Percentiles rank a stretch among this genome's conserved stretches.
These are phyloP conservation scores for Starmerella kuoi DNA, from an alignment of 805 yeast species.

Conservation along the genomic window DNA sequence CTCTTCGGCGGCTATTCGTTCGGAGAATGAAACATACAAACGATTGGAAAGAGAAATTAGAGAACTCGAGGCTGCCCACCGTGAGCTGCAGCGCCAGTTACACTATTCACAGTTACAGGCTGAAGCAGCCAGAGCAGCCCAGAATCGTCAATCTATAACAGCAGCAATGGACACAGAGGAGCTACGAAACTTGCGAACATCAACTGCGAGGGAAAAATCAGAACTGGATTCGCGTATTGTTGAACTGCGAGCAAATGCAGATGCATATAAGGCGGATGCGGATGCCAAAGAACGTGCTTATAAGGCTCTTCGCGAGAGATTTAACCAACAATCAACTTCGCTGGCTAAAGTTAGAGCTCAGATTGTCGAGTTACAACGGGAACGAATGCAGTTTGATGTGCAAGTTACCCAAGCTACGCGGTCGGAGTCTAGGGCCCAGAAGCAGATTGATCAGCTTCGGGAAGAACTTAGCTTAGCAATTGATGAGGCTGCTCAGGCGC, in stretches of 20 bases:
- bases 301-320: slow-evolving; percentile 8
- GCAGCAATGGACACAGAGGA: slow-evolving; percentile 2
- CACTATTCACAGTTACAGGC: slow-evolving; percentile 4
- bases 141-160: slow-evolving; percentile 2
- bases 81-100: slow-evolving; percentile 11
- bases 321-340: slow-evolving; percentile 5
- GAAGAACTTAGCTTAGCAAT: slow-evolving; percentile 10
- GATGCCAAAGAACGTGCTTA: slow-evolving; percentile 8
- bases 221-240: slow-evolving; percentile 8
- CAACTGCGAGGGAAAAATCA: slow-evolving; percentile 1
- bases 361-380: slow-evolving; percentile 9
- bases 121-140: slow-evolving; percentile 7
- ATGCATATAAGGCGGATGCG: slow-evolving; percentile 3
- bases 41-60: slow-evolving; percentile 8
- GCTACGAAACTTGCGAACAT: slow-evolving; percentile 4
- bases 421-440: slow-evolving; percentile 6
- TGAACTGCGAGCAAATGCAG: slow-evolving; percentile 5
- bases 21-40: background rate
- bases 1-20: background rate
- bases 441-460: slow-evolving; percentile 11
- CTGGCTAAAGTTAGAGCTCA: slow-evolving; percentile 9
- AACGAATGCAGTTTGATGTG: slow-evolving; percentile 5
- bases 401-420: background rate
- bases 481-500: slow-evolving; percentile 19
- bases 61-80: slow-evolving; percentile 7